Conservation (phyloP, 306 rosid species). For the Phaseolus lunatus region DNA sequence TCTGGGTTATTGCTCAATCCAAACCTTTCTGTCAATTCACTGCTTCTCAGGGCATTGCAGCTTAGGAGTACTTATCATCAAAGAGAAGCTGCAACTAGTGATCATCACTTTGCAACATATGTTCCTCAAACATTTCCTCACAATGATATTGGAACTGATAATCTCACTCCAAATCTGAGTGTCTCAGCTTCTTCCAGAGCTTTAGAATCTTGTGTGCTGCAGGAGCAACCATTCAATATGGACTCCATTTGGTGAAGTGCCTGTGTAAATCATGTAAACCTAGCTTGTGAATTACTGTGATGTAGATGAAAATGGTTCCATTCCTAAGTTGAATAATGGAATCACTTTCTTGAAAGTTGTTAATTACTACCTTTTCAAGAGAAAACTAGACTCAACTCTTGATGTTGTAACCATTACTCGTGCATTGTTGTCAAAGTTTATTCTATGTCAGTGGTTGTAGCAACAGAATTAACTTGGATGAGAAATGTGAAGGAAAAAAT, state of each 20-base stretch:
- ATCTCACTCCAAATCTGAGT: conserved; percentile 51
- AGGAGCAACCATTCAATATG: conserved; percentile 76
- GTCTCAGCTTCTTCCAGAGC: conserved; percentile 58
- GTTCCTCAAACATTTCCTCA: conserved; percentile 50
- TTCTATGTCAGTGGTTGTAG: background rate
- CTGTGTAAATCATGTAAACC: conserved; percentile 16
- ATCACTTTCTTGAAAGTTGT: background rate
- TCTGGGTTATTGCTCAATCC: conserved; percentile 54
- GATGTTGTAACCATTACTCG: conserved; percentile 19
- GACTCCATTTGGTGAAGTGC: conserved; percentile 77
- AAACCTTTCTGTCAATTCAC: conserved; percentile 65
- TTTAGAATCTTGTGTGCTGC: conserved; percentile 53
- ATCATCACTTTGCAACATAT: conserved; percentile 42
- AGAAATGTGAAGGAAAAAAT: background rate
- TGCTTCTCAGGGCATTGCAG: conserved; percentile 83
- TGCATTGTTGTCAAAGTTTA: conserved; percentile 13
- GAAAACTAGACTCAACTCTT: background rate
- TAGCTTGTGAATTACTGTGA: conserved; percentile 3
- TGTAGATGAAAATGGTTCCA: background rate
- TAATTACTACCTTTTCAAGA: background rate
- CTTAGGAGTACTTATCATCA: conserved; percentile 57
- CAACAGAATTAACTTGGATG: background rate
- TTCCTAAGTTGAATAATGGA: background rate
- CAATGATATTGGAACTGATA: conserved; percentile 30
- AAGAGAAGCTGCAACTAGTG: conserved; percentile 43